These are phyloP conservation scores for Ustilago loliicola DNA, from an alignment of 1,284 basidiomycete species.

Conservation along the genomic window DNA sequence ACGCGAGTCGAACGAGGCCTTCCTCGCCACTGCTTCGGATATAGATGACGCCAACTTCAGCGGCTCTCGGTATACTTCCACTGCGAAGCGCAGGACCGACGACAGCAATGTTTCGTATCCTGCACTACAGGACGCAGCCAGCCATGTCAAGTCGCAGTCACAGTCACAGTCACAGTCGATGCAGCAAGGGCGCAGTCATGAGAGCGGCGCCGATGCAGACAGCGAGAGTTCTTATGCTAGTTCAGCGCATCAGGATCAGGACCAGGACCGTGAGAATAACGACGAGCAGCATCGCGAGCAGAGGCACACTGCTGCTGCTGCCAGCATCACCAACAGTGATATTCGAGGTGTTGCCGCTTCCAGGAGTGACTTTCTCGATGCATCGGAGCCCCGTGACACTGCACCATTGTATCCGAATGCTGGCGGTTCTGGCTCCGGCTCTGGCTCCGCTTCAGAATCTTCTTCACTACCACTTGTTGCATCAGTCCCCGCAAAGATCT, in stretches of 20 bases:
- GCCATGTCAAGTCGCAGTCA: constrained; percentile 26
- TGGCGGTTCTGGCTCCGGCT: not conserved
- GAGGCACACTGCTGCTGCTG: not conserved
- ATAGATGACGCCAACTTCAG: not conserved
- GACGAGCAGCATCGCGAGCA: not conserved
- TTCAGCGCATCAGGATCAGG: constrained; percentile 26
- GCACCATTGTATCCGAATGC: constrained; percentile 24
- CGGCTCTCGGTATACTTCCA: constrained; percentile 14
- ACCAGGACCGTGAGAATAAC: constrained; percentile 6
- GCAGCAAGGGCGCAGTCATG: constrained; percentile 23
- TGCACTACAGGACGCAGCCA: constrained; percentile 2
- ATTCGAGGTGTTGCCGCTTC: constrained; percentile 34
- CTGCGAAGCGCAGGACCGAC: constrained; percentile 22
- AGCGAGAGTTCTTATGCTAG: constrained; percentile 45
- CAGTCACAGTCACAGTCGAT: not conserved
- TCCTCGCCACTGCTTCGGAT: not conserved
- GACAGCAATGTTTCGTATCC: not conserved
- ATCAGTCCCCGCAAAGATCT: constrained; percentile 26
- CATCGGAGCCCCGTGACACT: constrained; percentile 38
- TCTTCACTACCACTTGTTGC: constrained; percentile 6
- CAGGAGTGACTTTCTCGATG: constrained; percentile 40
- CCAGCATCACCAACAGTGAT: constrained; percentile 1
- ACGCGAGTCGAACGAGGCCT: constrained; percentile 29
- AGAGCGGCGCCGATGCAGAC: constrained; percentile 52
- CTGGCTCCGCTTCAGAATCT: constrained; percentile 8